These are phyloP conservation scores for Coemansia nantahalensis DNA, from an alignment of 192 early-diverging fungal genomes.

Conservation along the genomic window DNA sequence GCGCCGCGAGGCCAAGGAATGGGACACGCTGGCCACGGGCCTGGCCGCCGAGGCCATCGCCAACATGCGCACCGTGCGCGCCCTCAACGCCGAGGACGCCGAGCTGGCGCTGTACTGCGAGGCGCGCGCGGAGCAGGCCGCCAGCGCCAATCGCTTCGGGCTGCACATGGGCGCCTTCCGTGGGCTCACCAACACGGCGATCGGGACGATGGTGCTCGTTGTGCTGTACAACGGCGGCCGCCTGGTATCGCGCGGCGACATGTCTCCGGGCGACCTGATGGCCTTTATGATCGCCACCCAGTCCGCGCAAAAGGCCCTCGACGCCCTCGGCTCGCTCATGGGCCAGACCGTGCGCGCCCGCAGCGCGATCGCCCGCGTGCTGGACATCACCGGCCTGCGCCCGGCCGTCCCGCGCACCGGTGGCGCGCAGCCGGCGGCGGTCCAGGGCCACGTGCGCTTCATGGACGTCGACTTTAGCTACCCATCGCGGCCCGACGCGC, in stretches of 20 bases:
- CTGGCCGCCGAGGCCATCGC: constrained; percentile 58
- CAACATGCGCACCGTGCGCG: constrained; percentile 61
- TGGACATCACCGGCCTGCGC: constrained; percentile 49
- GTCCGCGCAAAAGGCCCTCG: constrained; percentile 59
- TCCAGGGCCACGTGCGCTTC: constrained; percentile 55
- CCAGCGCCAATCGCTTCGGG: constrained; percentile 52
- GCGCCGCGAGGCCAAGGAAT: constrained; percentile 36
- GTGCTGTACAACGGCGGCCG: constrained; percentile 56
- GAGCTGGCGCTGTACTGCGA: constrained; percentile 53
- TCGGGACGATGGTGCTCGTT: constrained; percentile 57
- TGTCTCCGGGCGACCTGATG: constrained; percentile 60
- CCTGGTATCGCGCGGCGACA: constrained; percentile 51
- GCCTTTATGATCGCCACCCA: constrained; percentile 64
- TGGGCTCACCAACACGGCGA: constrained; percentile 58
- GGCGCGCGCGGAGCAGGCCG: constrained; percentile 41
- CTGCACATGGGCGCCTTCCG: constrained; percentile 63
- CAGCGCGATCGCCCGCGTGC: constrained; percentile 54
- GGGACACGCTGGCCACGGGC: constrained; percentile 56
- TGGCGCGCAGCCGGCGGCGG: constrained; percentile 28
- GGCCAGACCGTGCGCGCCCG: constrained; percentile 60
- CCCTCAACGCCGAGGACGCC: constrained; percentile 58
- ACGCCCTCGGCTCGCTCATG: constrained; percentile 58
- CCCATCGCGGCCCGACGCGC: constrained; percentile 44
- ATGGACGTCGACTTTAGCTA: constrained; percentile 55
- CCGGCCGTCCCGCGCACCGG: constrained; percentile 47